Conservation (phyloP, 2,329 filamentous ascomycete species). For the Fusarium citri region DNA sequence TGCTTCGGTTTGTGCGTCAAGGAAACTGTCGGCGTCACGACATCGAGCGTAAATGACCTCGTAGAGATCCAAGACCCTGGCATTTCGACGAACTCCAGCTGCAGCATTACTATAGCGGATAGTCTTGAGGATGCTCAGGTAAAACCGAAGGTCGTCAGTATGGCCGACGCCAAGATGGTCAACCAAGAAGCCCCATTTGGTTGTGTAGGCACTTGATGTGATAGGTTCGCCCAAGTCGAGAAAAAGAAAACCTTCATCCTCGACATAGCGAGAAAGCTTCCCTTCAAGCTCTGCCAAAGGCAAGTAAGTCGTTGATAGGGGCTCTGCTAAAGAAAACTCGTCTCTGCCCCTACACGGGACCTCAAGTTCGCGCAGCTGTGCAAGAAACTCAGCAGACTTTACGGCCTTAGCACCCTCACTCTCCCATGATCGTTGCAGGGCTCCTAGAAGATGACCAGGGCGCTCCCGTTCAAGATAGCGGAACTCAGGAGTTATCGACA, state of each 20-base stretch:
- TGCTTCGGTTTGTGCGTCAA: constrained; percentile 6
- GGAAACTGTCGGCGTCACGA: constrained; percentile 22
- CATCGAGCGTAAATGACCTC: constrained; percentile 33
- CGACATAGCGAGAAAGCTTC: constrained; percentile 30
- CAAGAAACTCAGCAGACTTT: constrained; percentile 1
- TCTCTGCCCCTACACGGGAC: constrained; percentile 23
- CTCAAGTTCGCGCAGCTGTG: constrained; percentile 10
- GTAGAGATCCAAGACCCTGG: constrained; percentile 33
- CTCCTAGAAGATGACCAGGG: constrained; percentile 6
- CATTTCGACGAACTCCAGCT: constrained; percentile 8
- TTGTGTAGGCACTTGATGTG: constrained; percentile 10
- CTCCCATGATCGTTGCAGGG: constrained; percentile 19
- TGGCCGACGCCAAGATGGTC: constrained; percentile 30
- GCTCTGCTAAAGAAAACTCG: background rate
- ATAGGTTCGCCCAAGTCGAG: constrained; percentile 29
- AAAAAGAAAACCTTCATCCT: constrained; percentile 29
- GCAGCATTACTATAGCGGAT: constrained; percentile 14
- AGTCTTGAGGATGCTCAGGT: constrained; percentile 22
- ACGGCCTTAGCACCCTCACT: background rate
- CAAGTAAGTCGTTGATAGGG: constrained; percentile 19
- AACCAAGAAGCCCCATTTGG: constrained; percentile 38
- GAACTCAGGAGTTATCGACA: constrained; percentile 9
- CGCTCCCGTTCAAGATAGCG: constrained; percentile 24
- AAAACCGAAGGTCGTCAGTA: constrained; percentile 35
- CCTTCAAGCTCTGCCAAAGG: constrained; percentile 34